Base-by-base conservation (phyloP, 2,329 filamentous ascomycete species). In the Sporothrix brunneoviolacea region DNA sequence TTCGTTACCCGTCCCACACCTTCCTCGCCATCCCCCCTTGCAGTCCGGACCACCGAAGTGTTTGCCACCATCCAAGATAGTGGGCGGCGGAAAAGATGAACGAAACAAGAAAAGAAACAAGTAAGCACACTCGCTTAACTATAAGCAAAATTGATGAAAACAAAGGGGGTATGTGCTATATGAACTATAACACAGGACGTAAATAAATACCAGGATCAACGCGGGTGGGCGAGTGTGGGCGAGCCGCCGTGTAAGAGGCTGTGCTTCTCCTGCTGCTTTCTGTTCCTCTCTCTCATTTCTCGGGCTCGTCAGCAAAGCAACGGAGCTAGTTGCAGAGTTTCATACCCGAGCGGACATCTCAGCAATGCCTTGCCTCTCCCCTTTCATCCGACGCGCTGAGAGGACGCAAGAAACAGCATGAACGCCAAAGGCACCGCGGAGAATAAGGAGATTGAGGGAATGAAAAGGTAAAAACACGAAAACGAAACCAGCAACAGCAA, bases 21-120 rank as follows among this genome's bases (percentile, higher is more conserved):
- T 21, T 19, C 27, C 27, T 27, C 44, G 21, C 35, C 36, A 28
- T 32, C 35, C 18, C 27, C 44, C 7, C 16, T n/a, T 38, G 27
- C 44, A 39, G 21, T 19, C 44, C 45, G 45, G 45, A 41, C 45
- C 45, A 32, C 45, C 45, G 45, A 48, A 9, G 45, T 48, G 37
- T 35, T 41, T 48, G 40, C 37, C 36, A 41, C 9, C 19, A 21
- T 48, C 45, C 28, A 33, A 36, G 36, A 18, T 48, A 35, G 18
- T 19, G 37, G 45, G 18, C 37, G 27, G 18, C 12, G 18, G 16
- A 10, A 16, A 8, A 40, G 19, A 27, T 4, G 19, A n/a, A 28
- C 12, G 13, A 8, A 13, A 15, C 19, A 13, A 35, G 39, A 15
- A 12, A 21, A 19, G 3, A 30, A 47, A 38, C 44, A 39, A 22